Percentiles rank a stretch among this genome's conserved stretches.
Conservation (phyloP, 164 flowering plant species). For the Vitis rupestris region DNA sequence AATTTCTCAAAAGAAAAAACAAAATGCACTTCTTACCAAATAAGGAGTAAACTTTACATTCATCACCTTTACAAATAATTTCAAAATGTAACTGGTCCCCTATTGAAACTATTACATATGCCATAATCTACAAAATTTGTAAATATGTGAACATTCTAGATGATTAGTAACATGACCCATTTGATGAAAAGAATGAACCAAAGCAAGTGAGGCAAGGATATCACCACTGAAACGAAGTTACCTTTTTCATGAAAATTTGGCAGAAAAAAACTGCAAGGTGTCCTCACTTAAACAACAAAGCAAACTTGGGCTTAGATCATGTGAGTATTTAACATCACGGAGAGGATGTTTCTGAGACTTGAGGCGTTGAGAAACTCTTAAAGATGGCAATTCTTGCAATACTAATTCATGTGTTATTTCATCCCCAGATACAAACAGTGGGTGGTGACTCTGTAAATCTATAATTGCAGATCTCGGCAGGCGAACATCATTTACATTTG, state of each 20-base stretch:
- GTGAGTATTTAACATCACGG: slow-evolving; percentile 62
- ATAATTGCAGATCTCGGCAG: slow-evolving; percentile 65
- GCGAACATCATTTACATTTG: slow-evolving; percentile 55
- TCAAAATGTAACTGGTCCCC: no score
- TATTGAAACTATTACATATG: no score
- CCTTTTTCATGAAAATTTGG: slow-evolving; percentile 27
- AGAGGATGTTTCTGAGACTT: slow-evolving; percentile 36
- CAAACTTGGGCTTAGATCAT: slow-evolving; percentile 27
- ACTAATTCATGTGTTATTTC: slow-evolving; percentile 43
- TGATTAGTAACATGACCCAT: no score
- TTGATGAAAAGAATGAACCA: no score
- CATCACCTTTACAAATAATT: no score
- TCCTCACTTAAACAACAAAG: slow-evolving; percentile 73
- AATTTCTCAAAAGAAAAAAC: no score
- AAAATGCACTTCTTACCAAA: no score
- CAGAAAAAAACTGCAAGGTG: slow-evolving; percentile 54
- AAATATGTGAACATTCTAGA: no score
- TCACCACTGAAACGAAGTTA: background rate
- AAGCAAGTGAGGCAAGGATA: no score
- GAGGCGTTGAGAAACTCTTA: slow-evolving; percentile 38
- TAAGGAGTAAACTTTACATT: no score
- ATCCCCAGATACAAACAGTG: slow-evolving; percentile 67
- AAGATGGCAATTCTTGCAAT: slow-evolving; percentile 64
- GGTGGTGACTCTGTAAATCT: slow-evolving; percentile 24
- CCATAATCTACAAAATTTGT: no score